These are phyloP conservation scores for Zelopaecilomyces penicillatus DNA, from an alignment of 2,329 filamentous ascomycete species.

Conservation along the genomic window DNA sequence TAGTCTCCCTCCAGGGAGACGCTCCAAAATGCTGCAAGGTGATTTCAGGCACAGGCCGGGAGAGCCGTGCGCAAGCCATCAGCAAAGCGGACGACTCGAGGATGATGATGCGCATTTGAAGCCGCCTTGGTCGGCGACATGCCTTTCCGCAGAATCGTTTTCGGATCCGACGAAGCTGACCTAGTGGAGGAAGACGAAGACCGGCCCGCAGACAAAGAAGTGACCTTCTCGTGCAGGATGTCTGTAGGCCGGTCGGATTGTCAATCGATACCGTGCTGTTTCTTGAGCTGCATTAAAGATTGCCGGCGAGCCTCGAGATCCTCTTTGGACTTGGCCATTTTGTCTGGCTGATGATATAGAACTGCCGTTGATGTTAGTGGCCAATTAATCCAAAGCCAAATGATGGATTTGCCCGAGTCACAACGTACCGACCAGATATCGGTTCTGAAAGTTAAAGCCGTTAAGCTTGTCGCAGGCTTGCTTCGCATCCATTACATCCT, in stretches of 20 bases:
- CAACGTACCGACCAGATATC: slow-evolving; percentile 86
- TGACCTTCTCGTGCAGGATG: slow-evolving; percentile 33
- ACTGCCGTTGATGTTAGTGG: slow-evolving; percentile 29
- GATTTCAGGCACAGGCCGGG: slow-evolving; percentile 29
- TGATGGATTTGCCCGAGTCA: neutral
- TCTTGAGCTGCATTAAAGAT: slow-evolving; percentile 96
- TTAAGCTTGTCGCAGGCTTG: slow-evolving; percentile 98
- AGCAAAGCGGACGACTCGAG: slow-evolving; percentile 34
- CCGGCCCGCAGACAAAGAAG: slow-evolving; percentile 51
- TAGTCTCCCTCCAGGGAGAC: slow-evolving; percentile 3
- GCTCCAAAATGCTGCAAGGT: slow-evolving; percentile 9
- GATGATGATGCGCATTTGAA: slow-evolving; percentile 28
- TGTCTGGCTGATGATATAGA: slow-evolving; percentile 57
- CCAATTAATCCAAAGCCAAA: neutral
- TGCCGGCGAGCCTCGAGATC: slow-evolving; percentile 90
- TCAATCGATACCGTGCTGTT: slow-evolving; percentile 98
- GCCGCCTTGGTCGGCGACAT: slow-evolving; percentile 26
- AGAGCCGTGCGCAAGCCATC: slow-evolving; percentile 30
- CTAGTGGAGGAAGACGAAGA: slow-evolving; percentile 42
- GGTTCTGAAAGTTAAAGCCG: slow-evolving; percentile 99
- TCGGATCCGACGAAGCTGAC: slow-evolving; percentile 31
- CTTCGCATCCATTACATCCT: slow-evolving; percentile 98
- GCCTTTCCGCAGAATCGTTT: slow-evolving; percentile 37
- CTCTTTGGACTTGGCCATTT: slow-evolving; percentile 75
- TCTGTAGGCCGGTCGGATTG: slow-evolving; percentile 64